Evolutionary conservation across 495 filamentous ascomycete species (phyloP), one percentile per base, ranked within the genome.

Genomic region (Parathielavia appendiculata): DNA sequence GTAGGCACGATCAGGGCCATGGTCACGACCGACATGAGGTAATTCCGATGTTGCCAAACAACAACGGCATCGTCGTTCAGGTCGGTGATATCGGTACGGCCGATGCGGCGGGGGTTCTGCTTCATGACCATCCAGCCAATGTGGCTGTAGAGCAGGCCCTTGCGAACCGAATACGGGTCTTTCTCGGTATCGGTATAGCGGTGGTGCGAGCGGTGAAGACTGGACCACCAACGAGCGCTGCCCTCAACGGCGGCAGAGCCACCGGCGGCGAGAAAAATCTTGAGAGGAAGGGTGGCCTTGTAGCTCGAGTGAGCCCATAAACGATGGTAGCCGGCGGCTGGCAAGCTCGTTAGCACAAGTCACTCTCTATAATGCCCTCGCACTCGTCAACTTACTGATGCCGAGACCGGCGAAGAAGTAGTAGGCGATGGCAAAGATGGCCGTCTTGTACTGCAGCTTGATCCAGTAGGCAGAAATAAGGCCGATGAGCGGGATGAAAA

Each of bases 161-260:
- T 99, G 76, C 93, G 90, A 62, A 99, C 95, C 52, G 89, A 95
- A 81, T 97, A 99, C 23, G 95, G 95, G 69, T 99, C 95, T 79
- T 99, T 97, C 53, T 96, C 89, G 67, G 95, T 99, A 67, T 97
- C 95, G 80, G 95, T 98, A 71, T 96, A 97, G 64, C 95, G 87
- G 80, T 99, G 95, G 76, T 99, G 95, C 65, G 95, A 90, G 58
- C 95, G 88, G 80, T 98, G 95, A 71, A 90, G 91, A 62, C 90
- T 86, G 59, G 90, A 86, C 95, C 95, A 99, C 95, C 95, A 99
- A 65, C 95, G 81, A 68, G 96, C 89, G 51, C 90, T 95, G 57
- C 95, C 95, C 68, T 99, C 89, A 53, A 97, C 95, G 53, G 92
- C 92, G 75, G 93, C 95, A 70, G 89, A 91, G 60, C 95, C 95